Evolutionary conservation across 371 early-diverging fungal genomes (phyloP), one percentile per base, ranked within the genome.

Genomic region (Rhizopus sp.): DNA sequence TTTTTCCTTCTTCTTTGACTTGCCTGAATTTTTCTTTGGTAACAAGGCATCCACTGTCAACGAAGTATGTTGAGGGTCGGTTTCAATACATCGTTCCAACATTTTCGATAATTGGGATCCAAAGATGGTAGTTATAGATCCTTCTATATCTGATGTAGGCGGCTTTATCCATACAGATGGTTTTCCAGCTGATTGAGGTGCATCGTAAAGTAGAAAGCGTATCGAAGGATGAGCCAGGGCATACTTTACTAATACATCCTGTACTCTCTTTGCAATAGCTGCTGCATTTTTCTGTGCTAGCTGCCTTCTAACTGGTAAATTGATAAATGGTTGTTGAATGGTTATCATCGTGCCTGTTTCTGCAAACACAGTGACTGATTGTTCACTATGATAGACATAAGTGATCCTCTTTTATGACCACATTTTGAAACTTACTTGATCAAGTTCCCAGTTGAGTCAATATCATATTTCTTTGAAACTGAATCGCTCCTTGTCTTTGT

Each of bases 261-360:
- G 68, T 3, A 77, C 54, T 1, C 47, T 58, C 12, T 69, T 69
- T 4, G 50, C 55, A 12, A 32, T 55, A 4, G 37, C 46, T 3
- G 47, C 4, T 1, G 55, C 56, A 38, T 66, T 64, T 39, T 69
- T 69, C 48, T 63, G 52, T 1, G 67, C 69, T 6, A 72, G 17
- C 58, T 79, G 73, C 54, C 73, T 59, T 57, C 83, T 68, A 0
- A 81, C 83, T 3, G 83, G 82, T 7, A 77, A 23, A 29, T 68
- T 55, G 41, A 59, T 53, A 42, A 83, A 80, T 7, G 81, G 75
- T 30, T 68, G 56, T 23, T 69, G 13, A 3, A 77, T 70, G 12
- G 53, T 37, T 1, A 80, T 57, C 0, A 65, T 59, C 3, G 82
- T 80, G 0, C 83, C 83, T 4, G 66, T 32, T 0, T 45, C 42